Evolutionary conservation across 176 grass and related monocot species (phyloP), one percentile per base, ranked within the genome.

Genomic region (Musa acuminata): DNA sequence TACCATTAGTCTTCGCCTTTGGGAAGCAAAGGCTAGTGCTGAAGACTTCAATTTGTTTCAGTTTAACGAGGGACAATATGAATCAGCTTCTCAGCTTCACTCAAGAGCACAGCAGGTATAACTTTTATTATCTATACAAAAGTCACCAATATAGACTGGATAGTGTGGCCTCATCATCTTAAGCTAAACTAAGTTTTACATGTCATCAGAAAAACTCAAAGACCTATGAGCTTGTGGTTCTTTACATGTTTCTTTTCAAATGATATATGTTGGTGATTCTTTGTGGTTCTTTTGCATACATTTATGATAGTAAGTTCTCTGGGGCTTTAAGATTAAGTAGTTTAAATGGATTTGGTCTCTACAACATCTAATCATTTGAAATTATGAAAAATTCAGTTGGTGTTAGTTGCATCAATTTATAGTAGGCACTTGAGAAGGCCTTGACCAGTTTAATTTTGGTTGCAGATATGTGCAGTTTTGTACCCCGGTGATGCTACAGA

Each of bases 11-110:
- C 91, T 99, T 77, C 88, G 95, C 51, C 89, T 99, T 79, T 99
- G 95, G 95, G 90, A 94, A 70, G 90, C 95, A 62, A 99, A 87
- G 84, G 86, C 88, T 78, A 84, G 8, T 77, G 84, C 88, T 80
- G 75, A 91, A 77, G 86, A 99, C 87, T 99, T 99, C 54, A 85
- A 91, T 86, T 87, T 99, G 76, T 98, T 93, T 82, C 77, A 87
- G 51, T 98, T 98, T 80, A 98, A 98, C 79, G 90, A 89, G 80
- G 94, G 94, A 49, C 87, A 91, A 64, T 93, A 93, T 29, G 90
- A 93, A 75, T 85, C 85, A 60, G 75, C 29, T 35, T 35, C 88
- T 55, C 90, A 98, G 67, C 82, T 98, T 70, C 94, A 98, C 43
- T 88, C 94, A 73, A 93, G 83, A 69, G 94, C 90, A 76, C 84